phyloP scores from a whole-genome alignment of 2,329 filamentous ascomycete genomes.

The Pleomassaria siparia region DNA sequence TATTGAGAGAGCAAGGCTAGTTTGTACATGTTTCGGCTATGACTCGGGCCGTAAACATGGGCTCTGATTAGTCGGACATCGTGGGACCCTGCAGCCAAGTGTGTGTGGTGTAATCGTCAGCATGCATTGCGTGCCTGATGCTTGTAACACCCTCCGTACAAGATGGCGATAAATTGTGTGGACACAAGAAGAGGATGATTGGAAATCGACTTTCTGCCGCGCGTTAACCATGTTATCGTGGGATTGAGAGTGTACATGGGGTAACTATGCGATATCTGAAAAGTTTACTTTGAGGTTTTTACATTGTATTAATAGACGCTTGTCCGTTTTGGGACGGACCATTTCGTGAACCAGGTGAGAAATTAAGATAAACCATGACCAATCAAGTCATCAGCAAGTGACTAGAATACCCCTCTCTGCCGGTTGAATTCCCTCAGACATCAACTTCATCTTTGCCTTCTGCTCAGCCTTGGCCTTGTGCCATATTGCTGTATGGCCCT shows the following conservation, averaged over 20 bases:
- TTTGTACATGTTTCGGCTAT: background rate
- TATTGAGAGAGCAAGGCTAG: no score
- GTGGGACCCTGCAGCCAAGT: background rate
- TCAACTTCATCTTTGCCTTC: constrained; percentile 32
- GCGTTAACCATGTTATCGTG: background rate
- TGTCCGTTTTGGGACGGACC: no score
- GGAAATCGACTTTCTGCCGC: background rate
- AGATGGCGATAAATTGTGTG: background rate
- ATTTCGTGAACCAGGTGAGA: no score
- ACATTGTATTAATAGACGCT: no score
- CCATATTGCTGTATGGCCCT: constrained; percentile 42
- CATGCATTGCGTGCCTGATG: constrained; percentile 1
- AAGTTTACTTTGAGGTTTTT: no score
- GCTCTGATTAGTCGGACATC: background rate
- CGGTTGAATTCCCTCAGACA: constrained; percentile 19
- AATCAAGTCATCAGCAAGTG: background rate
- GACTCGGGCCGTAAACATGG: background rate
- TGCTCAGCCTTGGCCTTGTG: constrained; percentile 37
- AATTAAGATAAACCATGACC: background rate
- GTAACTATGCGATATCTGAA: no score
- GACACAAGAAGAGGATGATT: background rate
- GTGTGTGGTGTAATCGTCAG: background rate
- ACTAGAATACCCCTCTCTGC: background rate
- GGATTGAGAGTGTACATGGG: no score
- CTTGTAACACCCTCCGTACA: background rate